A percentile compares a stretch with the other conserved stretches of the same genome.
phyloP scores from a whole-genome alignment of 108 stramenopile genomes.

The Mediolabrus comicus region DNA sequence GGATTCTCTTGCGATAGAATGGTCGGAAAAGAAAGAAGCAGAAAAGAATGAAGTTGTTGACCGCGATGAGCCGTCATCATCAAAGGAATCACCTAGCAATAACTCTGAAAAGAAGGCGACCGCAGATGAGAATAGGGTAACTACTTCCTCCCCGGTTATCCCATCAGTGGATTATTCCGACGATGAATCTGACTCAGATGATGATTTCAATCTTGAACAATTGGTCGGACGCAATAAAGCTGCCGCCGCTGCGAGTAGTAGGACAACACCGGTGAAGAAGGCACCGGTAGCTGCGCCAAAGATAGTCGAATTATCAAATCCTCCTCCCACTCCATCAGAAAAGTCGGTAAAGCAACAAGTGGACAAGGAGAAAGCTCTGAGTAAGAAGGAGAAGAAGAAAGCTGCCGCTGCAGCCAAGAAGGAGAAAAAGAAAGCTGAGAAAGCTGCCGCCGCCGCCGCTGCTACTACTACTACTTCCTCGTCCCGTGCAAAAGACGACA shows the following conservation, averaged over 20 bases:
- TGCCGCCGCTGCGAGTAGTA: neutral
- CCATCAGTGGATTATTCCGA: neutral
- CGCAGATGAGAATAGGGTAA: neutral
- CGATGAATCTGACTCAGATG: neutral
- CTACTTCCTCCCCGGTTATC: neutral
- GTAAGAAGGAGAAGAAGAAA: neutral
- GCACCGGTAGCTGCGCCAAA: neutral
- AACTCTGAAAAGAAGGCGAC: neutral
- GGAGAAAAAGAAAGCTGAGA: neutral
- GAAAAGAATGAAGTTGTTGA: neutral
- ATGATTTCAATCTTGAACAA: neutral
- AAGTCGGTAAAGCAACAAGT: neutral
- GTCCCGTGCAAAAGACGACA: neutral
- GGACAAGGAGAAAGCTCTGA: neutral
- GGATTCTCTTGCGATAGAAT: neutral
- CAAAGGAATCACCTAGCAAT: neutral
- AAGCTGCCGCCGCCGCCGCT: neutral
- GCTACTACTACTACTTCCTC: neutral
- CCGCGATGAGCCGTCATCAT: too few relatives aligned
- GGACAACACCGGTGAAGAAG: neutral
- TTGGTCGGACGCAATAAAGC: too few relatives aligned
- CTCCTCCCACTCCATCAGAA: neutral
- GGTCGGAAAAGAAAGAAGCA: neutral
- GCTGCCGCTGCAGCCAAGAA: neutral
- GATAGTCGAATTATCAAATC: neutral